Evolutionary conservation across 2,329 filamentous ascomycete genomes (phyloP).

Genomic region (Alternaria incomplexa): DNA sequence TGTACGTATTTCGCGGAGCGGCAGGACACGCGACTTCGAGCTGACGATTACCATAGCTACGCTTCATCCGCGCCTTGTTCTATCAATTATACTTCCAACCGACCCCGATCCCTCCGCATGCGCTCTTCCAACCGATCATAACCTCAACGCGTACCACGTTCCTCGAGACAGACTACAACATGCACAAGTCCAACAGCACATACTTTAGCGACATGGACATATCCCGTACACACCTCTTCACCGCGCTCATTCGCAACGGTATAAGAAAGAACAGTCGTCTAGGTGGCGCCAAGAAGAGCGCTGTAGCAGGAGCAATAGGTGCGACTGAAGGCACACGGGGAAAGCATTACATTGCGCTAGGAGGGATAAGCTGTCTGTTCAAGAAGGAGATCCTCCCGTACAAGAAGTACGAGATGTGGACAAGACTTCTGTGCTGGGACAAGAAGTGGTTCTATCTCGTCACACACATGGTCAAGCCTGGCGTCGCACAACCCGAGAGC

Average conservation of each 20-base stretch:
- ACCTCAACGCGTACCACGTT: slow-evolving; percentile 70
- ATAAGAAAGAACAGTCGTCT: slow-evolving; percentile 44
- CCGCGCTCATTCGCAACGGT: slow-evolving; percentile 55
- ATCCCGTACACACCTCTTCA: slow-evolving; percentile 79
- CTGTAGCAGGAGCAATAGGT: slow-evolving; percentile 20
- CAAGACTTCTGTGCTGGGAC: slow-evolving; percentile 56
- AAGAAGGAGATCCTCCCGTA: slow-evolving; percentile 55
- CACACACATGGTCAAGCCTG: slow-evolving; percentile 55
- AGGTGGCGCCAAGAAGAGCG: slow-evolving; percentile 27
- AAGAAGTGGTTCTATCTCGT: slow-evolving; percentile 59
- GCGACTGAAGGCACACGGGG: slow-evolving; percentile 28
- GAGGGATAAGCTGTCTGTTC: slow-evolving; percentile 56
- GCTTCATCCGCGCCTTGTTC: slow-evolving; percentile 54
- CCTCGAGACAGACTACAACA: slow-evolving; percentile 84
- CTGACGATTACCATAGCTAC: slow-evolving; percentile 43
- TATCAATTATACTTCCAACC: slow-evolving; percentile 57
- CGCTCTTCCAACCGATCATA: slow-evolving; percentile 75
- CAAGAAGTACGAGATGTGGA: slow-evolving; percentile 56
- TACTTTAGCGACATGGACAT: slow-evolving; percentile 90
- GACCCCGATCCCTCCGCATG: slow-evolving; percentile 57
- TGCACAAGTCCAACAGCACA: slow-evolving; percentile 83
- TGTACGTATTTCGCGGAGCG: slow-evolving; percentile 55
- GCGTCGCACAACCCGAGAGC: slow-evolving; percentile 48
- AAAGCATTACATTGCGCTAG: slow-evolving; percentile 51
- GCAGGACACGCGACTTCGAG: not conserved